Evolutionary conservation across 768 basidiomycete species (phyloP), one percentile per base, ranked within the genome.

Genomic region (Brasilioporus rufonigricans): DNA sequence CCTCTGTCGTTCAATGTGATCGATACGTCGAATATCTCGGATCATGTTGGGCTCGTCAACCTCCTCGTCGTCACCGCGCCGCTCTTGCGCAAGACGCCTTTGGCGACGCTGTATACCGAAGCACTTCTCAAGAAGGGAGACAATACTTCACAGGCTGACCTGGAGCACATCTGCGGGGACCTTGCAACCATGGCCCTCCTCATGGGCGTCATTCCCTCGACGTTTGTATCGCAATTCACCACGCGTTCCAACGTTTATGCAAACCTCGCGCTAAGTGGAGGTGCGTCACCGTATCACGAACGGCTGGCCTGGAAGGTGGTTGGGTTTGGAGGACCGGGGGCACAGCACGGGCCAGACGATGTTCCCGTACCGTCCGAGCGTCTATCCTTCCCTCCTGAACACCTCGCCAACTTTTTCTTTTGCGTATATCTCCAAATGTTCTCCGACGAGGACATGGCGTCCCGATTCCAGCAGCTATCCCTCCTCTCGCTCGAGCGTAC

Each of bases 1-100:
- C 69, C 69, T 4, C 24, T 60, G n/a, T 61, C 55, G 11, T 71
- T 73, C 53, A 60, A 71, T 24, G 65, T 69, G 16, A 71, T 71
- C 19, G 69, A 71, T 9, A 69, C 69, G 8, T 71, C 71, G 0
- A 71, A 71, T 11, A 23, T 72, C 16, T 16, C 57, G 24, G 69
- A 71, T 23, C 55, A 65, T 5, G 31, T 55, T 1, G 71, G 69
- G 0, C 50, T 71, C 1, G 12, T 71, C n/a, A 71, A 71, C 21
- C 3, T 71, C 21, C 41, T 71, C n/a, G 55, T 60, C 13, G 65
- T 56, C 11, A 57, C 65, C 1, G 58, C 52, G 21, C 65, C 67
- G 5, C 58, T 71, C 12, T 55, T 72, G 24, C 11, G 50, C 32
- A 56, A 41, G 47, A 48, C 60, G 3, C 44, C 58, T 10, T 65